Conservation (phyloP, 441 rosid species). For the Pelargonium australe region DNA sequence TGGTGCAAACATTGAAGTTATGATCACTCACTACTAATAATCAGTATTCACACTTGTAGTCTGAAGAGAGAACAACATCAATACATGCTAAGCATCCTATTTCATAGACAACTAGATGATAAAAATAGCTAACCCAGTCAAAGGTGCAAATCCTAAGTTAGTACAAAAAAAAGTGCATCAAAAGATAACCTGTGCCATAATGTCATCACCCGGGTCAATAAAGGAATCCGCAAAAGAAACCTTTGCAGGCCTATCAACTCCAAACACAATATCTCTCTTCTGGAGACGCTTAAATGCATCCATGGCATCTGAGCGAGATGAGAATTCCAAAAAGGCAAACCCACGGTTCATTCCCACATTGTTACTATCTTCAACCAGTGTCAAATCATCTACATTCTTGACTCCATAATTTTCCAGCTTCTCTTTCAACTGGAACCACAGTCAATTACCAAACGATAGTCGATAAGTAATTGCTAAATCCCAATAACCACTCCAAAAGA, state of each 20-base stretch:
- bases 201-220: slow-evolving; percentile 86
- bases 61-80: background rate
- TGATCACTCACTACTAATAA: background rate
- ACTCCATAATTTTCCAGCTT: slow-evolving; percentile 93
- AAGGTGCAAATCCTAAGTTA: background rate
- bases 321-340: slow-evolving; percentile 91
- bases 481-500: slow-evolving; percentile 17
- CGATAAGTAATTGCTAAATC: slow-evolving; percentile 17
- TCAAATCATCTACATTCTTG: slow-evolving; percentile 74
- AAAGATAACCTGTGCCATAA: slow-evolving; percentile 84
- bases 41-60: background rate
- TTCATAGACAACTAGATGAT: background rate
- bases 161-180: slow-evolving; percentile 23
- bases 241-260: slow-evolving; percentile 95
- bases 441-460: slow-evolving; percentile 29
- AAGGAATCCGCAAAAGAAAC: slow-evolving; percentile 94
- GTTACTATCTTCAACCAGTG: slow-evolving; percentile 88
- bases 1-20: background rate
- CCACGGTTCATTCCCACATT: slow-evolving; percentile 85
- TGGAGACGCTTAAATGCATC: slow-evolving; percentile 88
- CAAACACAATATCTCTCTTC: slow-evolving; percentile 81
- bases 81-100: background rate
- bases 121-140: slow-evolving; percentile 8
- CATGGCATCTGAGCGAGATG: slow-evolving; percentile 87
- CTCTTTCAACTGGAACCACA: slow-evolving; percentile 71